Evolutionary conservation across 2,329 filamentous ascomycete genomes (phyloP).

Genomic region (Pseudocercospora musae): DNA sequence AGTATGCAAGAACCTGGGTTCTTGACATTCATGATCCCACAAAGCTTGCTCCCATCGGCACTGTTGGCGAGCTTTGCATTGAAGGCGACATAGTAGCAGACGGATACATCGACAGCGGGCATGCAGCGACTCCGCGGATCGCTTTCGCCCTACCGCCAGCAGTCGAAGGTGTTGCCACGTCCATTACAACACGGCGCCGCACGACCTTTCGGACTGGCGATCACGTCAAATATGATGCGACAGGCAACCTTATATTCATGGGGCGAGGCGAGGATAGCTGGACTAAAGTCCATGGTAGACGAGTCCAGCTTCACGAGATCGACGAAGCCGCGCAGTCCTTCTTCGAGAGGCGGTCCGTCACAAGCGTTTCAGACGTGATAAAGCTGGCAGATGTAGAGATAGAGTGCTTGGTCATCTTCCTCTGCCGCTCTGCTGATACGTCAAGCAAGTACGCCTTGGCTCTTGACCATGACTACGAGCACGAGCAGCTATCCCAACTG

Average conservation of each 20-base stretch:
- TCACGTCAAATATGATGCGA: conserved; percentile 13
- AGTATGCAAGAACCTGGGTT: conserved; percentile 30
- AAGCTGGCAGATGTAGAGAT: neutral
- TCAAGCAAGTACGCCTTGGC: neutral
- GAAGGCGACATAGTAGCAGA: conserved; percentile 46
- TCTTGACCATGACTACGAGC: neutral
- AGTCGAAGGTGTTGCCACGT: neutral
- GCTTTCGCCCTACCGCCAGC: neutral
- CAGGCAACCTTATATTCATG: conserved; percentile 17
- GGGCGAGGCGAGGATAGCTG: conserved; percentile 6
- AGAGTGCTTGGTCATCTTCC: neutral
- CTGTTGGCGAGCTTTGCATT: conserved; percentile 47
- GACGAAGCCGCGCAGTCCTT: neutral
- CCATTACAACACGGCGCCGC: neutral
- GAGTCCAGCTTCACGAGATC: conserved; percentile 1
- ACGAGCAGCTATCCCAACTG: neutral
- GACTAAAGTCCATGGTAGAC: conserved; percentile 3
- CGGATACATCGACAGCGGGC: conserved; percentile 39
- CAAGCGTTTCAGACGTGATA: neutral
- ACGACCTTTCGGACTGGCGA: conserved; percentile 16
- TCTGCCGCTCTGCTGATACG: neutral
- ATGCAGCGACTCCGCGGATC: neutral
- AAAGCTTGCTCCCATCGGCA: conserved; percentile 40
- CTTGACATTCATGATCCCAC: conserved; percentile 29
- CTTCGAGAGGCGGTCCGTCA: conserved; percentile 37